phyloP scores from a whole-genome alignment of 23 red algal species.

The Gracilariopsis chorda region DNA sequence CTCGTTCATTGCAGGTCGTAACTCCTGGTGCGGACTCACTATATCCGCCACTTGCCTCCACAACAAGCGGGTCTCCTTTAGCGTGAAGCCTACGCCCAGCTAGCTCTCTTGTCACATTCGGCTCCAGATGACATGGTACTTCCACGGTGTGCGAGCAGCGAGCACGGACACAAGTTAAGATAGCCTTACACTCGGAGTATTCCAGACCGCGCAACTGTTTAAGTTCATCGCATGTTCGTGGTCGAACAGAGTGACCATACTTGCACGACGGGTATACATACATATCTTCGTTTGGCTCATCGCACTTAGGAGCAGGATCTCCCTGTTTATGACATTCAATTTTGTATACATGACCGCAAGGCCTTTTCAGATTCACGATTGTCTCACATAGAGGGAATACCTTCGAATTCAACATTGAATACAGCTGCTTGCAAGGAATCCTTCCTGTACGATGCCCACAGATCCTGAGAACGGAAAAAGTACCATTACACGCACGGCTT shows the following conservation, averaged over 20 bases:
- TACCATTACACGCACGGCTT: background rate
- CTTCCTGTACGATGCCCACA: constrained; percentile 24
- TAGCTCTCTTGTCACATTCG: background rate
- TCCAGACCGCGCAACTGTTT: background rate
- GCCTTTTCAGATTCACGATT: background rate
- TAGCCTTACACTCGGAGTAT: background rate
- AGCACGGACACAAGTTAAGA: background rate
- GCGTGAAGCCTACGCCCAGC: background rate
- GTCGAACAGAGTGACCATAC: background rate
- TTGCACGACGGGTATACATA: constrained; percentile 12
- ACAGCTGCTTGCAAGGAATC: background rate
- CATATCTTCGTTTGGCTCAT: constrained; percentile 18
- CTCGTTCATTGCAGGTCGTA: constrained; percentile 8
- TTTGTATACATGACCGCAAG: constrained; percentile 39
- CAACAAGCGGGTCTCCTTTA: background rate
- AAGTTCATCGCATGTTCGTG: constrained; percentile 11
- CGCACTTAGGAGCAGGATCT: constrained; percentile 5
- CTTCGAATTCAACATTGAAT: constrained; percentile 17
- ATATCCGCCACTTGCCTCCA: constrained; percentile 19
- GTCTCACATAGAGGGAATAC: constrained; percentile 3
- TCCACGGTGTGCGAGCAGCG: constrained; percentile 36
- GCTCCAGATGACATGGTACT: constrained; percentile 50
- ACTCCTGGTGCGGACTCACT: constrained; percentile 2
- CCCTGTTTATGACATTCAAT: constrained; percentile 3
- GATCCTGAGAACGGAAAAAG: constrained; percentile 9